Percentiles rank a stretch among this genome's conserved stretches.
phyloP scores from a whole-genome alignment of 208 protist species.

The Acanthamoeba sp. region DNA sequence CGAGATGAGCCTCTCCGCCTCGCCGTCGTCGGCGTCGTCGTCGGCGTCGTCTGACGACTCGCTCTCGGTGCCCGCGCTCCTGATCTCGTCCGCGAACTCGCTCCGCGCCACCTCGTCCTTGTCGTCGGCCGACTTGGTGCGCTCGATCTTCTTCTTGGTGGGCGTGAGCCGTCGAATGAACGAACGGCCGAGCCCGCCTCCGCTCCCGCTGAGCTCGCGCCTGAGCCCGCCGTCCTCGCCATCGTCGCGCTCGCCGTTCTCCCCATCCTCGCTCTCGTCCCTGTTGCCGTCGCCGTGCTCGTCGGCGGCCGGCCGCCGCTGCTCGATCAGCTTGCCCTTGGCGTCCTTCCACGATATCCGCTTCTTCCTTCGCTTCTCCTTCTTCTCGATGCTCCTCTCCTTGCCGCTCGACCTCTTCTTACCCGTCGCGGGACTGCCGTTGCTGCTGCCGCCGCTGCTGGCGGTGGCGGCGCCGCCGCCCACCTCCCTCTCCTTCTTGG shows the following conservation, averaged over 20 bases:
- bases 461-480: background rate
- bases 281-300: background rate
- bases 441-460: background rate
- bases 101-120: background rate
- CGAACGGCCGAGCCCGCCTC: background rate
- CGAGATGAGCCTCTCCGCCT: background rate
- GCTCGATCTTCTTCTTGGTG: background rate
- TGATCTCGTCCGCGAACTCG: background rate
- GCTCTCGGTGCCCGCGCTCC: background rate
- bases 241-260: too few species aligned
- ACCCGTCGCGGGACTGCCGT: background rate
- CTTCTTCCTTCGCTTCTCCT: conserved; percentile 9
- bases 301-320: background rate
- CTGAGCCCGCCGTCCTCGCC: background rate
- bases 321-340: conserved; percentile 37
- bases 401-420: conserved; percentile 10
- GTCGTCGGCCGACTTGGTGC: background rate
- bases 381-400: background rate
- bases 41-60: background rate
- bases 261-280: background rate
- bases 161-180: background rate
- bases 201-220: background rate
- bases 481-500: background rate
- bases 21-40: background rate
- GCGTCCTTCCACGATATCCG: background rate